These are phyloP conservation scores for Ananas comosus DNA, from an alignment of 176 grass and related monocot species.

Conservation along the genomic window DNA sequence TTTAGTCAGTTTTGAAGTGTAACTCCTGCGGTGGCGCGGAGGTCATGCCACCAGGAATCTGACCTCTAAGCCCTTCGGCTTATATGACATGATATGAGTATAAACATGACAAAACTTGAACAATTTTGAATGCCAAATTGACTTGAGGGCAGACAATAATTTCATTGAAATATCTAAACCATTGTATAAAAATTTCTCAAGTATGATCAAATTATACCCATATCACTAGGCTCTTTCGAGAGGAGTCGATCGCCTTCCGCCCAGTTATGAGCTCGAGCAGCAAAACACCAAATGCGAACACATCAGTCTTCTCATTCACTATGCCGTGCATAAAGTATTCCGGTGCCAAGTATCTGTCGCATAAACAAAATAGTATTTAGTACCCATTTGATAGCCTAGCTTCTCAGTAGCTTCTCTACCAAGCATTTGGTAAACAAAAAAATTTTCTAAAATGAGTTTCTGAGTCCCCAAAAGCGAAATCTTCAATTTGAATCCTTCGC, in stretches of 20 bases:
- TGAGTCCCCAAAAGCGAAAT: too few relatives aligned
- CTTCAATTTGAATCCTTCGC: too few relatives aligned
- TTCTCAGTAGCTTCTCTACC: too few relatives aligned
- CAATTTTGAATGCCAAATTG: not conserved
- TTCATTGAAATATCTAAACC: too few relatives aligned
- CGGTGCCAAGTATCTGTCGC: slow-evolving; percentile 72
- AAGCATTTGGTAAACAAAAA: too few relatives aligned
- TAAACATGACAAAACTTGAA: not conserved
- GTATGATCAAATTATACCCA: slow-evolving; percentile 38
- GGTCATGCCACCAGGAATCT: not conserved
- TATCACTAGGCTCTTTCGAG: slow-evolving; percentile 86
- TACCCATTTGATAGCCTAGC: too few relatives aligned
- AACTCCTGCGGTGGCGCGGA: not conserved
- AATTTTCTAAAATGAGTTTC: too few relatives aligned
- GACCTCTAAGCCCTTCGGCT: not conserved
- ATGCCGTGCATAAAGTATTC: slow-evolving; percentile 99
- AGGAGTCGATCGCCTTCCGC: slow-evolving; percentile 72
- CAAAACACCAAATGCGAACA: slow-evolving; percentile 89
- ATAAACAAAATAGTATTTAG: too few relatives aligned
- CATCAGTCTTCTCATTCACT: slow-evolving; percentile 93
- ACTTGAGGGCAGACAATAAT: not conserved
- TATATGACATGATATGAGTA: not conserved
- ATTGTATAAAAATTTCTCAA: not conserved
- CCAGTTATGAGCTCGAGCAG: slow-evolving; percentile 94
- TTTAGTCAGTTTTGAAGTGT: not conserved